Percentiles rank a stretch among this genome's conserved stretches.
Conservation (phyloP, 495 filamentous ascomycete genomes). For the Annulohypoxylon bovei region DNA sequence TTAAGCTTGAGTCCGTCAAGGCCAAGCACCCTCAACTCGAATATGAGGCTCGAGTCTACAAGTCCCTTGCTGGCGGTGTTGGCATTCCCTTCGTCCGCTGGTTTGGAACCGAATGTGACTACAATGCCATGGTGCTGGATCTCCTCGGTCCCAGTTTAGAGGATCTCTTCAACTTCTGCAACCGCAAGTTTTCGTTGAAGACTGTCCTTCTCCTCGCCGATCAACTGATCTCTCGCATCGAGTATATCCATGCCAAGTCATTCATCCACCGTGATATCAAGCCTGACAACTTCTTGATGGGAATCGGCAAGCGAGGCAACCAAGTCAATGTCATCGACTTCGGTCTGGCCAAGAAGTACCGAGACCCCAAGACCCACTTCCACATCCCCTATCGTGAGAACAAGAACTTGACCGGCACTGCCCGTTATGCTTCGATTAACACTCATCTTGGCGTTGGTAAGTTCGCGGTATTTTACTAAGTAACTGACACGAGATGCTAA, state of each 20-base stretch:
- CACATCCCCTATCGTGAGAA: slow-evolving; percentile 99
- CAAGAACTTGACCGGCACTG: slow-evolving; percentile 99
- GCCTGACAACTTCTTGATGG: slow-evolving; percentile 99
- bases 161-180: slow-evolving; percentile 99
- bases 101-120: slow-evolving; percentile 99
- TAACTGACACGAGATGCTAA: slow-evolving; percentile 43
- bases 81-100: slow-evolving; percentile 99
- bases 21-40: slow-evolving; percentile 99
- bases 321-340: slow-evolving; percentile 99
- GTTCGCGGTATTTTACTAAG: neutral
- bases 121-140: slow-evolving; percentile 99
- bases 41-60: slow-evolving; percentile 99
- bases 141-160: slow-evolving; percentile 97
- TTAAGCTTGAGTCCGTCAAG: slow-evolving; percentile 99
- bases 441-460: slow-evolving; percentile 94
- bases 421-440: slow-evolving; percentile 99
- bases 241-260: slow-evolving; percentile 99
- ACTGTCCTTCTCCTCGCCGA: slow-evolving; percentile 98
- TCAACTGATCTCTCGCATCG: slow-evolving; percentile 98
- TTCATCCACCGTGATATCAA: slow-evolving; percentile 99
- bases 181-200: slow-evolving; percentile 99
- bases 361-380: slow-evolving; percentile 99
- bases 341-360: slow-evolving; percentile 99
- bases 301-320: slow-evolving; percentile 99
- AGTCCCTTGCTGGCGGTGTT: slow-evolving; percentile 97